phyloP scores from a whole-genome alignment of 106 monocot species.

The Allium sativum region DNA sequence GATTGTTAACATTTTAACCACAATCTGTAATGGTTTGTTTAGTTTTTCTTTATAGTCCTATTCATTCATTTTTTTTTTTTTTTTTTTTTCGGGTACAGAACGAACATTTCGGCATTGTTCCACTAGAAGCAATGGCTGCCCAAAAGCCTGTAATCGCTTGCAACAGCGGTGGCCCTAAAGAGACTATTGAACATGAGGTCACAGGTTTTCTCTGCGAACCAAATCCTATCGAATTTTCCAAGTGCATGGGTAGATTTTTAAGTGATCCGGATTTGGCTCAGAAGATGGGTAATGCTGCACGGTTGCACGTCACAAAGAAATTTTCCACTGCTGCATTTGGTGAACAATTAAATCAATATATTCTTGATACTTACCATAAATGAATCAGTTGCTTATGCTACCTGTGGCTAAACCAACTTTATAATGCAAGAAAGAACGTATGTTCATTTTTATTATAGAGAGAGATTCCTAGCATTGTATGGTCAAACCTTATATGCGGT shows the following conservation, averaged over 20 bases:
- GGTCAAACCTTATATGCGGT: no score
- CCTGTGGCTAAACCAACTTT: no score
- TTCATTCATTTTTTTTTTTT: constrained; percentile 1
- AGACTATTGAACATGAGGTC: constrained; percentile 48
- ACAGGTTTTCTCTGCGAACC: constrained; percentile 73
- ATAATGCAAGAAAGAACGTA: no score
- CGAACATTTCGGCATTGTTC: constrained; percentile 91
- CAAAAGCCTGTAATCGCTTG: constrained; percentile 86
- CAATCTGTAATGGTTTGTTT: no score
- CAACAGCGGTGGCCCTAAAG: constrained; percentile 73
- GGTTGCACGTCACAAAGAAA: constrained; percentile 31
- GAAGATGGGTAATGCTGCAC: constrained; percentile 55
- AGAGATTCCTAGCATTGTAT: no score
- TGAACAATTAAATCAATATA: constrained; percentile 36
- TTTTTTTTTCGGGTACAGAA: constrained; percentile 26
- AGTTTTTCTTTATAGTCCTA: neutral
- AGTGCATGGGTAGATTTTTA: constrained; percentile 39
- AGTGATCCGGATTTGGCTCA: constrained; percentile 24
- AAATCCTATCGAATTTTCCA: constrained; percentile 30
- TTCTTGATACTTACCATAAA: constrained; percentile 34
- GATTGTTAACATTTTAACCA: no score
- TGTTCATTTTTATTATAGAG: no score
- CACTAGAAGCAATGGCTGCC: constrained; percentile 87
- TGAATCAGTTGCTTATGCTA: neutral
- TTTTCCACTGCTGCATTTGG: constrained; percentile 62